Conservation (phyloP, 331 rosid species). For the Dryas integrifolia region DNA sequence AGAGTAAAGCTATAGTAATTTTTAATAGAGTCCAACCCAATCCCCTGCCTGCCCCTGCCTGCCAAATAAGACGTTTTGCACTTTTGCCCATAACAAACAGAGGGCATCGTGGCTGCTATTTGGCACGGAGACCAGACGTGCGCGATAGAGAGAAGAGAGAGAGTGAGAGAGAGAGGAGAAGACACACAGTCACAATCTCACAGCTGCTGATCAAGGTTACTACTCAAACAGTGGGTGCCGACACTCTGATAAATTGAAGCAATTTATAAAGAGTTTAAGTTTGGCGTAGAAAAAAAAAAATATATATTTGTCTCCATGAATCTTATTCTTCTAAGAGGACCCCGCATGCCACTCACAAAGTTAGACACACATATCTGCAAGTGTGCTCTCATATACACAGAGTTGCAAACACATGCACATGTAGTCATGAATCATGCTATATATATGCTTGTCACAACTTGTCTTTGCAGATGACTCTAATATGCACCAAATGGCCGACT, state of each 20-base stretch:
- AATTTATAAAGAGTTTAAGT: too few relatives aligned
- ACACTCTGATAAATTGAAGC: too few relatives aligned
- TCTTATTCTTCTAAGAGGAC: constrained; percentile 62
- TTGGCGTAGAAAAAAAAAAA: constrained; percentile 18
- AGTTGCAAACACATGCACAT: constrained; percentile 3
- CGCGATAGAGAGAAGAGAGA: too few relatives aligned
- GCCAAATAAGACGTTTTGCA: too few relatives aligned
- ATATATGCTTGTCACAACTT: constrained; percentile 14
- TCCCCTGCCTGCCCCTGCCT: too few relatives aligned
- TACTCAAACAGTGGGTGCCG: too few relatives aligned
- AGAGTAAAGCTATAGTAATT: too few relatives aligned
- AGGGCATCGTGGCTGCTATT: neutral
- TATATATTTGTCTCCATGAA: constrained; percentile 52
- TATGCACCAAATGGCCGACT: constrained; percentile 11
- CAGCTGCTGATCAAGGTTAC: too few relatives aligned
- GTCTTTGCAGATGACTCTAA: constrained; percentile 5
- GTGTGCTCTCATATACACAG: neutral
- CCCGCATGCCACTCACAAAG: constrained; percentile 52
- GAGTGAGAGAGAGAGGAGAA: too few relatives aligned
- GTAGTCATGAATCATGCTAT: constrained; percentile 2
- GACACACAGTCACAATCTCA: too few relatives aligned
- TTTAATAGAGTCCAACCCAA: too few relatives aligned
- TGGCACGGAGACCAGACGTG: too few relatives aligned
- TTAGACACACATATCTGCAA: neutral
- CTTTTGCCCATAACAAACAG: constrained; percentile 7